Evolutionary conservation across 1,284 basidiomycete species (phyloP).

Genomic region (Leccinum fallax): DNA sequence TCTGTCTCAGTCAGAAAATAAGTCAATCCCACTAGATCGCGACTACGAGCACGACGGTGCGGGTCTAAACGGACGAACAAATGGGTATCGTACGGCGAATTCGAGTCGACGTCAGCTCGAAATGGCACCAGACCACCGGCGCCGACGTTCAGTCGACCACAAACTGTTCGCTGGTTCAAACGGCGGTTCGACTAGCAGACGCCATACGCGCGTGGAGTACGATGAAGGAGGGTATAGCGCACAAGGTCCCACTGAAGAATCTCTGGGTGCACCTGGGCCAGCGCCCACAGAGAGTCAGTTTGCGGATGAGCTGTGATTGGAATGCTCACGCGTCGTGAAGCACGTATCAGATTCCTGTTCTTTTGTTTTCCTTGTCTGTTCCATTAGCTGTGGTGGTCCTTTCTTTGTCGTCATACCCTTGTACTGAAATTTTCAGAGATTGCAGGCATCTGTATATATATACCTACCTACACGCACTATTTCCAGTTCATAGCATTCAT

Average conservation of each 20-base stretch:
- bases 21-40: slow-evolving; percentile 14
- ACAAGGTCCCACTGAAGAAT: slow-evolving; percentile 14
- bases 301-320: slow-evolving; percentile 34
- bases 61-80: slow-evolving; percentile 24
- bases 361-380: background rate
- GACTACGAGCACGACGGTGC: slow-evolving; percentile 8
- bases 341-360: background rate
- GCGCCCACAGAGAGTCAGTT: slow-evolving; percentile 46
- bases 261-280: slow-evolving; percentile 33
- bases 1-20: slow-evolving; percentile 43
- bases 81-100: slow-evolving; percentile 42
- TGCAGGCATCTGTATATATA: background rate
- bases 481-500: background rate
- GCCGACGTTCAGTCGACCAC: slow-evolving; percentile 38
- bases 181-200: slow-evolving; percentile 23
- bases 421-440: background rate
- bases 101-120: slow-evolving; percentile 64
- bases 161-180: slow-evolving; percentile 19
- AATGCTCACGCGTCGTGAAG: background rate
- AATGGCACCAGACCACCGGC: slow-evolving; percentile 65
- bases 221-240: slow-evolving; percentile 13
- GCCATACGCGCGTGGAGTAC: slow-evolving; percentile 7
- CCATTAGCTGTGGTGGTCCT: background rate
- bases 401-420: background rate
- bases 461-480: background rate